Percentiles rank a stretch among this genome's conserved stretches.
Conservation (phyloP, 106 monocot species). For the Iris macrosiphon region DNA sequence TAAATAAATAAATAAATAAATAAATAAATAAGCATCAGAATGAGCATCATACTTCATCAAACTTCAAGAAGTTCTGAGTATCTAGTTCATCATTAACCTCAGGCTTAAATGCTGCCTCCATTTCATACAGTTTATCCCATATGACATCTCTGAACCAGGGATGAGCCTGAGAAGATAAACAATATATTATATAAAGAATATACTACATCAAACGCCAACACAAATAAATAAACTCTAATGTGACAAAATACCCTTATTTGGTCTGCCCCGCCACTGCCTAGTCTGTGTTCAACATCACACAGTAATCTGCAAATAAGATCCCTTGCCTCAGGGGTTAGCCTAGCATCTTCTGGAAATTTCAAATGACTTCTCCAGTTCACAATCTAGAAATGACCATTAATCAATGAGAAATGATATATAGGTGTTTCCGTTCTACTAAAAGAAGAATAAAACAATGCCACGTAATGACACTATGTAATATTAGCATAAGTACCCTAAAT, state of each 20-base stretch:
- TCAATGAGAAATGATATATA: background rate
- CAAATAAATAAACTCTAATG: background rate
- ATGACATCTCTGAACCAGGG: slow-evolving; percentile 84
- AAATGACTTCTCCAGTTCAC: slow-evolving; percentile 94
- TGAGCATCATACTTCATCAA: slow-evolving; percentile 77
- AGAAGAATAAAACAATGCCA: too few relatives aligned
- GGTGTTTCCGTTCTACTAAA: background rate
- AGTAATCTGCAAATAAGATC: slow-evolving; percentile 93
- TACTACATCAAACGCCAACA: background rate
- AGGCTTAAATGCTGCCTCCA: slow-evolving; percentile 94
- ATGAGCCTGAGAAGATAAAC: slow-evolving; percentile 61
- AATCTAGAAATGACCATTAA: slow-evolving; percentile 45
- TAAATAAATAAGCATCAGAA: slow-evolving; percentile 1
- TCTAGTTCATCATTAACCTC: slow-evolving; percentile 87
- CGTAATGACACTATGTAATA: too few relatives aligned
- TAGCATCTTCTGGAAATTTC: slow-evolving; percentile 77
- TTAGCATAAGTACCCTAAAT: too few relatives aligned
- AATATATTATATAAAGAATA: slow-evolving; percentile 11
- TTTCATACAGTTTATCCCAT: slow-evolving; percentile 98
- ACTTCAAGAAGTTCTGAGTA: slow-evolving; percentile 88
- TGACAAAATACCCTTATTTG: slow-evolving; percentile 74
- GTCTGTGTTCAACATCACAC: slow-evolving; percentile 91
- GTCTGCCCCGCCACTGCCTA: slow-evolving; percentile 70
- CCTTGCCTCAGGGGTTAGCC: slow-evolving; percentile 62
- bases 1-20: background rate